Base-by-base conservation (phyloP, 2,329 filamentous ascomycete species). In the Gnomoniopsis smithogilvyi region DNA sequence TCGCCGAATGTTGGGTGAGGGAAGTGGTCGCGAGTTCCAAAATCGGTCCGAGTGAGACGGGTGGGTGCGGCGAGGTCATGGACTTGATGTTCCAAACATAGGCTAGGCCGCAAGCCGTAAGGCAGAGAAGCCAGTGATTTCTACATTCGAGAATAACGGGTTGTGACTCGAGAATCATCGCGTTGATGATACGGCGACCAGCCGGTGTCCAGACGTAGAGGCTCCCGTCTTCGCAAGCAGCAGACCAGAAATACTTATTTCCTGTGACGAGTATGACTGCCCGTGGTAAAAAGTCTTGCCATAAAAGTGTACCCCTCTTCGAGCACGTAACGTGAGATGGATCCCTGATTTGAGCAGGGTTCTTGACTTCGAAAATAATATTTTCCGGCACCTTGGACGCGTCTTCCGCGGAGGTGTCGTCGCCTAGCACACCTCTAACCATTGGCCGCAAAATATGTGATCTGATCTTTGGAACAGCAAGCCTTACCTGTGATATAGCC, bases 81-180 rank as follows among this genome's bases (percentile, higher is more conserved):
- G 85, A 90, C 65, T 89, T 89, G 60, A 97, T 80, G 70, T 98
- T 94, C 93, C 94, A 99, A 46, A 99, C 91, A 72, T 98, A 88
- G 66, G 89, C 95, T 74, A 94, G 85, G 6, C 95, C 95, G 3
- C 91, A 89, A 1, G 94, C 89, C 3, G 92, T 94, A 63, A 99
- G 89, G 69, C 90, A 94, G 53, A 99, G 80, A 6, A 99, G 77
- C 90, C 91, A 98, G 76, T 90, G 90, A 12, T 90, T 91, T 58
- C 93, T 86, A 67, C 90, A 94, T 71, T 98, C 95, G 26, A 99
- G 80, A 58, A 99, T 95, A 34, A 98, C 93, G 0, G 95, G 91
- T 67, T 98, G 93, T 2, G 94, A 88, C 74, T 99, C 95, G 17
- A 98, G 77, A 6, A 97, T 83, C 64, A 97, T 81, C 4, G 93